Conservation (phyloP, 1,284 basidiomycete species). For the Somion occarium region DNA sequence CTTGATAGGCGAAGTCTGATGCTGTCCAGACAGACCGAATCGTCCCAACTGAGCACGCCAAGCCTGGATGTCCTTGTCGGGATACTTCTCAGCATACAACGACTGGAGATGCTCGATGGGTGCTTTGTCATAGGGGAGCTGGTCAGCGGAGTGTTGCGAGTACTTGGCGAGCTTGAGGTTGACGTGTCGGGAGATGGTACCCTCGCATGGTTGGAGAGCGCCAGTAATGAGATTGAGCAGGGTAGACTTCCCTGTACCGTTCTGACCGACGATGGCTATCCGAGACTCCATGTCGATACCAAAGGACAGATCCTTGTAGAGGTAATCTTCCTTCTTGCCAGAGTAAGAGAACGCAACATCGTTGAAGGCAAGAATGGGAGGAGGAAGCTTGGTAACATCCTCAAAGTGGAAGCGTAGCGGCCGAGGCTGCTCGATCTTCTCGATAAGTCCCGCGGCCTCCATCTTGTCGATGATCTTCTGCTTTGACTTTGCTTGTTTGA, state of each 20-base stretch:
- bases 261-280: slow-evolving; percentile 96
- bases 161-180: slow-evolving; percentile 95
- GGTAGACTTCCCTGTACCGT: slow-evolving; percentile 98
- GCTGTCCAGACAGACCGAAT: slow-evolving; percentile 91
- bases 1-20: slow-evolving; percentile 91
- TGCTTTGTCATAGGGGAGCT: slow-evolving; percentile 90
- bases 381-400: slow-evolving; percentile 89
- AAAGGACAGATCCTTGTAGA: slow-evolving; percentile 87
- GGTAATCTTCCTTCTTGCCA: slow-evolving; percentile 81
- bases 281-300: slow-evolving; percentile 98
- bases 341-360: slow-evolving; percentile 95
- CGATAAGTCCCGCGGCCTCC: slow-evolving; percentile 98
- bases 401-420: slow-evolving; percentile 94
- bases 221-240: slow-evolving; percentile 94
- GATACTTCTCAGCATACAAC: slow-evolving; percentile 80
- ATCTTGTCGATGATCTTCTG: slow-evolving; percentile 99
- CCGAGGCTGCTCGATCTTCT: slow-evolving; percentile 77
- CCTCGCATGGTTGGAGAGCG: slow-evolving; percentile 75
- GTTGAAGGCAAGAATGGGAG: slow-evolving; percentile 96
- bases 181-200: slow-evolving; percentile 86
- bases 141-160: slow-evolving; percentile 98
- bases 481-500: slow-evolving; percentile 98
- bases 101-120: slow-evolving; percentile 95
- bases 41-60: slow-evolving; percentile 94
- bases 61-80: slow-evolving; percentile 91